Evolutionary conservation across 257 asterid species (phyloP).

Genomic region (Petrea volubilis): DNA sequence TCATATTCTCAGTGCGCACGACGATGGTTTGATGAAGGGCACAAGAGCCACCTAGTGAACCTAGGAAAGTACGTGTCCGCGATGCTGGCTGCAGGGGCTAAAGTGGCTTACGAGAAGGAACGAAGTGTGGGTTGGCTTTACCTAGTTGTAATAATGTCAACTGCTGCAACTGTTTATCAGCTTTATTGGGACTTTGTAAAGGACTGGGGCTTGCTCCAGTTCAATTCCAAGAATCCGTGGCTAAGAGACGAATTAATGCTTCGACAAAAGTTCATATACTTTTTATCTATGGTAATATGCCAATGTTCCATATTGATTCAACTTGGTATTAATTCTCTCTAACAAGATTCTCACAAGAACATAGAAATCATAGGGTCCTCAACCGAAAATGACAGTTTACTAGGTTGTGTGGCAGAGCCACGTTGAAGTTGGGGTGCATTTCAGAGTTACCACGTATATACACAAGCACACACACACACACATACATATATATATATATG

Average conservation of each 20-base stretch:
- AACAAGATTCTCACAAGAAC: not conserved
- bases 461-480: too few relatives aligned
- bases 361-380: too few relatives aligned
- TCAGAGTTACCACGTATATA: too few relatives aligned
- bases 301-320: not conserved
- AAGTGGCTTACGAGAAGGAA: conserved; percentile 89
- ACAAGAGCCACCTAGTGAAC: conserved; percentile 75
- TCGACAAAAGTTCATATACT: conserved; percentile 66
- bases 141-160: conserved; percentile 62
- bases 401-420: too few relatives aligned
- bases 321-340: not conserved
- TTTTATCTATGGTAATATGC: conserved; percentile 71
- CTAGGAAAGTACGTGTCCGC: conserved; percentile 95
- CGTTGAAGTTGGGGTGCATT: too few relatives aligned
- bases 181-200: conserved; percentile 95
- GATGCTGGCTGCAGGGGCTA: conserved; percentile 97
- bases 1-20: conserved; percentile 72
- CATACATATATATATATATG: too few relatives aligned
- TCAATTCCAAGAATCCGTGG: conserved; percentile 91
- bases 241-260: conserved; percentile 85
- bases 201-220: conserved; percentile 95
- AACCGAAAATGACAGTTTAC: not conserved
- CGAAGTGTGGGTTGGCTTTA: conserved; percentile 70
- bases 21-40: conserved; percentile 95
- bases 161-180: conserved; percentile 76